Base-by-base conservation (phyloP, 2,329 filamentous ascomycete species). In the Microcyclosporella mali region DNA sequence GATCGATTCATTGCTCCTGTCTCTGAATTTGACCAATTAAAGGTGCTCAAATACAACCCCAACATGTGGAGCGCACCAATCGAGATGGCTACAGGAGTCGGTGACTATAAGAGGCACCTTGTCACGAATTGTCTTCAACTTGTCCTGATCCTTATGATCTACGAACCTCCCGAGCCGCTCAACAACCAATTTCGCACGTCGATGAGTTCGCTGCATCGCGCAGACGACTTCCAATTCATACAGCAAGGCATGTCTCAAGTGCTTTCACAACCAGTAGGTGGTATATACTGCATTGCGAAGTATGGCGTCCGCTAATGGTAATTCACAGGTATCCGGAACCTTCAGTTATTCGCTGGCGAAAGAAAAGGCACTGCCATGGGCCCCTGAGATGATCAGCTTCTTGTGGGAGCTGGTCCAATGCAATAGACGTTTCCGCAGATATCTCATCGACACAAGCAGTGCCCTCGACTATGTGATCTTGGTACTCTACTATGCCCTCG, bases 341-440 rank as follows among this genome's bases (percentile, higher is more conserved):
- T 9, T 90, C 89, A 1, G 43, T 10, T 95, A 95, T 63, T 78
- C 95, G 2, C 88, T 90, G 0, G 87, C 88, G 3, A 84, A 83
- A 30, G 87, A 94, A 57, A 78, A 84, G 36, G 78, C 84, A 0
- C 72, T 87, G 40, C 87, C 86, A 59, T 94, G 90, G 75, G 88
- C 89, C 0, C 89, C 92, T 1, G 92, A 98, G 66, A 94, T 94
- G 70, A 82, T 97, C 42, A 92, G 95, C 77, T 74, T 98, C 2
- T 95, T 97, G 61, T 98, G 92, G 92, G 92, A 98, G 69, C 81
- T 88, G 29, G 80, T 92, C 3, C 92, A 98, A 66, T 95, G 90
- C 74, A 98, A 98, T 68, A 97, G 95, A 68, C 79, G 90, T 46
- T 98, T 98, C 68, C 78, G 92, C 25, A 88, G 88, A 1, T 98